Conservation (phyloP, 2,329 filamentous ascomycete species). For the Fusarium penzigii region DNA sequence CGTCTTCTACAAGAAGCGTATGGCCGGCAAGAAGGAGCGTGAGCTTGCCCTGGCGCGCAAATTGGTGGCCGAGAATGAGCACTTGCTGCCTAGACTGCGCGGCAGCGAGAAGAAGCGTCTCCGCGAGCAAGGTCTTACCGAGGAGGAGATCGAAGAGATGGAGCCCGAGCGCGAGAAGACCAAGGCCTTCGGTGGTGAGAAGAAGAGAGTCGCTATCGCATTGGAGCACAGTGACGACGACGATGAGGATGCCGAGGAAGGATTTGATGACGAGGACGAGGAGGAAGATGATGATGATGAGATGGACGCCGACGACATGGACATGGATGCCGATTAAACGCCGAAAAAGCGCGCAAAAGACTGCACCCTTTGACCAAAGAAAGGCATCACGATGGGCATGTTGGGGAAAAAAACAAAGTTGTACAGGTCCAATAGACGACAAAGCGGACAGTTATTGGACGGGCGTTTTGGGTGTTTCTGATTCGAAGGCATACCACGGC, state of each 20-base stretch:
- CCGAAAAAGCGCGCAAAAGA: background rate
- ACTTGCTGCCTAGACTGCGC: slow-evolving; percentile 77
- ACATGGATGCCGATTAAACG: slow-evolving; percentile 32
- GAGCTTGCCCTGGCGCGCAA: slow-evolving; percentile 80
- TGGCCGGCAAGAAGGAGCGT: slow-evolving; percentile 85
- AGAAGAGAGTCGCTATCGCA: slow-evolving; percentile 39
- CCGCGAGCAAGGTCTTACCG: slow-evolving; percentile 53
- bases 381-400: background rate
- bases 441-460: slow-evolving; percentile 14
- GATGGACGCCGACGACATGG: slow-evolving; percentile 33
- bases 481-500: slow-evolving; percentile 28
- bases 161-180: slow-evolving; percentile 39
- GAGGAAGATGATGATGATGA: slow-evolving; percentile 38
- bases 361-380: background rate
- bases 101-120: slow-evolving; percentile 62
- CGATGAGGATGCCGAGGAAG: slow-evolving; percentile 33
- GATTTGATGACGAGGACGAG: slow-evolving; percentile 35
- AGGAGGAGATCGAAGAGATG: slow-evolving; percentile 51
- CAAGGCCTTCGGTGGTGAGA: slow-evolving; percentile 46
- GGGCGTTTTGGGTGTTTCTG: slow-evolving; percentile 27
- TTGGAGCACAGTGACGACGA: slow-evolving; percentile 37
- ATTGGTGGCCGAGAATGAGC: slow-evolving; percentile 88
- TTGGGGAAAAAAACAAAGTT: slow-evolving; percentile 2
- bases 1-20: slow-evolving; percentile 90
- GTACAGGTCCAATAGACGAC: slow-evolving; percentile 10